These are phyloP conservation scores for Quercus berberidifolia DNA, from an alignment of 306 rosid species.

Conservation along the genomic window DNA sequence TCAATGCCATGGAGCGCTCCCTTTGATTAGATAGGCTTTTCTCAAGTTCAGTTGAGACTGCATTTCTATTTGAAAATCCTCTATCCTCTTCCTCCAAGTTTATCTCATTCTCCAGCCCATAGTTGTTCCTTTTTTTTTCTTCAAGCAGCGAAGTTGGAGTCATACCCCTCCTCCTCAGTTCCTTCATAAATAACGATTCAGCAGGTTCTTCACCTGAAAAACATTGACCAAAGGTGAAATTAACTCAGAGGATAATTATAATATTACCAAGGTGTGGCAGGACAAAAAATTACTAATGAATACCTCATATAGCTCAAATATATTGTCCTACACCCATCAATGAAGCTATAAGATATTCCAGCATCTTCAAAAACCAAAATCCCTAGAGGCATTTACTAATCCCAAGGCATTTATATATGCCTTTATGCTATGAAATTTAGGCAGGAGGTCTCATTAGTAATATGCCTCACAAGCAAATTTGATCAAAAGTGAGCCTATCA, in stretches of 20 bases:
- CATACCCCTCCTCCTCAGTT: conserved; percentile 89
- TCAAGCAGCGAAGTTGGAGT: conserved; percentile 90
- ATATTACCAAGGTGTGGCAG: background rate
- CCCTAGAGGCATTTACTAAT: background rate
- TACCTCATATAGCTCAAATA: background rate
- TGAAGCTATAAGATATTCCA: background rate
- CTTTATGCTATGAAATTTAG: background rate
- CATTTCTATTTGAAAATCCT: conserved; percentile 52
- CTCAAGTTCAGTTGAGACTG: conserved; percentile 71
- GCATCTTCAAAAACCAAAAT: background rate
- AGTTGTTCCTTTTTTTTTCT: conserved; percentile 56
- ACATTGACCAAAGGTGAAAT: conserved; percentile 11
- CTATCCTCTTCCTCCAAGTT: conserved; percentile 49
- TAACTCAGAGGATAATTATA: background rate
- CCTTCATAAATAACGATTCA: conserved; percentile 94
- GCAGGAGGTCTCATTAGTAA: background rate
- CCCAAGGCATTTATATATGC: background rate
- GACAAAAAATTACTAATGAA: background rate
- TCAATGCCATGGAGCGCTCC: conserved; percentile 86
- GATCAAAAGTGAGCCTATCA: background rate
- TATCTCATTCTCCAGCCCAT: conserved; percentile 53
- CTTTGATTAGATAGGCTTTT: conserved; percentile 76
- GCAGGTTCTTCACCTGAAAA: conserved; percentile 87
- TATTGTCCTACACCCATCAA: background rate
- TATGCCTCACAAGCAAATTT: background rate